Conservation (phyloP, 768 basidiomycete genomes). For the Galerina marginata region DNA sequence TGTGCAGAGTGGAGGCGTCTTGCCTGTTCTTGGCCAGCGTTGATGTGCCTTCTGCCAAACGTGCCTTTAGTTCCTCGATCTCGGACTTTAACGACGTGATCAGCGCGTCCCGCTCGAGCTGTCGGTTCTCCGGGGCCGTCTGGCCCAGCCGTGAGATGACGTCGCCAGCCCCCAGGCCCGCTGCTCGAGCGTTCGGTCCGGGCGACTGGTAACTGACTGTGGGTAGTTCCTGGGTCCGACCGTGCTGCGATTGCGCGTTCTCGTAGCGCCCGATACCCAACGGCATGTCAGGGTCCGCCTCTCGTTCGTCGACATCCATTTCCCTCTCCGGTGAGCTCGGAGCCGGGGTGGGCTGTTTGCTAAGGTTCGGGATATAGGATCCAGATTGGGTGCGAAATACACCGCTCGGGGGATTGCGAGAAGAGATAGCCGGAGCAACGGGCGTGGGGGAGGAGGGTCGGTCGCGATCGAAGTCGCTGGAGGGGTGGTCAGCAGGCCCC, state of each 20-base stretch:
- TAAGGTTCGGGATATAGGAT: constrained; percentile 49
- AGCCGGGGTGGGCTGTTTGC: constrained; percentile 57
- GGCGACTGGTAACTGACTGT: background rate
- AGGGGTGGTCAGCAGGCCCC: too few species aligned
- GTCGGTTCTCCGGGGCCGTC: background rate
- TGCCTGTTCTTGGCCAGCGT: background rate
- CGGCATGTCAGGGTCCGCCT: background rate
- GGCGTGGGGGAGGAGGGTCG: background rate
- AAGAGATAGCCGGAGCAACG: background rate
- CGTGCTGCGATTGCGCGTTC: background rate
- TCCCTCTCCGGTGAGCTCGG: constrained; percentile 36
- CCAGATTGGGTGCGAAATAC: constrained; percentile 47
- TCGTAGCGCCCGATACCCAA: background rate
- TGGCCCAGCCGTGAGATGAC: background rate
- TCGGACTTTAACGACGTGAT: constrained; percentile 13
- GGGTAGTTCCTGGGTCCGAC: too few species aligned
- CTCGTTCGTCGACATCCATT: background rate
- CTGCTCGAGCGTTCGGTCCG: background rate
- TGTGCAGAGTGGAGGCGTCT: constrained; percentile 2
- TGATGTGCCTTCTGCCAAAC: background rate
- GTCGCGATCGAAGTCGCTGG: background rate
- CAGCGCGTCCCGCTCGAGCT: background rate
- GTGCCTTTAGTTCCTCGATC: constrained; percentile 8
- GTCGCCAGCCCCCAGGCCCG: background rate
- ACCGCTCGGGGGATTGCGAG: constrained; percentile 1